Evolutionary conservation across 2,329 filamentous ascomycete species (phyloP).

Genomic region (Fusarium continuum): DNA sequence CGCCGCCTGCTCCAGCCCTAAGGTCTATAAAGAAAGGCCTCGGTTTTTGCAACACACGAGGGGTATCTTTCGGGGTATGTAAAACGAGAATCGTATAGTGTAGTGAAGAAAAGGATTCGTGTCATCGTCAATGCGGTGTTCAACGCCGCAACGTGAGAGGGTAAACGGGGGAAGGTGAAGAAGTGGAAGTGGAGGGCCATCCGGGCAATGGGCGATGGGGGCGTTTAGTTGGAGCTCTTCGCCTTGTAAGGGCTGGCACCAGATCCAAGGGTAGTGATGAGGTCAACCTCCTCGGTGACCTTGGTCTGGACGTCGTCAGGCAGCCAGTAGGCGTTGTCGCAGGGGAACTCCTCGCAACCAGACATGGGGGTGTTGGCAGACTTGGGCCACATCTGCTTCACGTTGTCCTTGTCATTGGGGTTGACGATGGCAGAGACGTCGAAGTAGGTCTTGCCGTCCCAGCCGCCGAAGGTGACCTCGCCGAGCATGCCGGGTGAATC

Average conservation of each 20-base stretch:
- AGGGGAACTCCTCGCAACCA: slow-evolving; percentile 63
- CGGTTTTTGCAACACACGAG: slow-evolving; percentile 36
- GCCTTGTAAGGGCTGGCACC: slow-evolving; percentile 41
- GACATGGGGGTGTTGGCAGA: slow-evolving; percentile 52
- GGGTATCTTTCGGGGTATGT: slow-evolving; percentile 46
- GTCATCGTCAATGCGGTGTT: slow-evolving; percentile 43
- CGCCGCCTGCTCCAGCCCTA: slow-evolving; percentile 43
- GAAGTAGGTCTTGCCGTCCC: slow-evolving; percentile 61
- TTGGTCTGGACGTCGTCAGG: slow-evolving; percentile 66
- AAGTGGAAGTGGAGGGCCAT: slow-evolving; percentile 22
- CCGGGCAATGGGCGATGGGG: slow-evolving; percentile 16
- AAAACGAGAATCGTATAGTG: slow-evolving; percentile 37
- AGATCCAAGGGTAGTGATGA: slow-evolving; percentile 61
- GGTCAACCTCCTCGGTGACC: slow-evolving; percentile 56
- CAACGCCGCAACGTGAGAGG: slow-evolving; percentile 37
- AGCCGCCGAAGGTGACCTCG: slow-evolving; percentile 61
- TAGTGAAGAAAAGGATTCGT: slow-evolving; percentile 31
- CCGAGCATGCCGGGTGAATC: slow-evolving; percentile 61
- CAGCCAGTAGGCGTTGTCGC: slow-evolving; percentile 63
- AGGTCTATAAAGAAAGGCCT: slow-evolving; percentile 40
- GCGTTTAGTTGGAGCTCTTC: slow-evolving; percentile 17
- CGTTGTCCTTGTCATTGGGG: slow-evolving; percentile 58
- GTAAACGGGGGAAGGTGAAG: slow-evolving; percentile 16
- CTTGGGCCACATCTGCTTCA: slow-evolving; percentile 64
- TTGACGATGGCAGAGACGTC: slow-evolving; percentile 68